Base-by-base conservation (phyloP, 106 monocot species). In the Hemerocallis citrina region DNA sequence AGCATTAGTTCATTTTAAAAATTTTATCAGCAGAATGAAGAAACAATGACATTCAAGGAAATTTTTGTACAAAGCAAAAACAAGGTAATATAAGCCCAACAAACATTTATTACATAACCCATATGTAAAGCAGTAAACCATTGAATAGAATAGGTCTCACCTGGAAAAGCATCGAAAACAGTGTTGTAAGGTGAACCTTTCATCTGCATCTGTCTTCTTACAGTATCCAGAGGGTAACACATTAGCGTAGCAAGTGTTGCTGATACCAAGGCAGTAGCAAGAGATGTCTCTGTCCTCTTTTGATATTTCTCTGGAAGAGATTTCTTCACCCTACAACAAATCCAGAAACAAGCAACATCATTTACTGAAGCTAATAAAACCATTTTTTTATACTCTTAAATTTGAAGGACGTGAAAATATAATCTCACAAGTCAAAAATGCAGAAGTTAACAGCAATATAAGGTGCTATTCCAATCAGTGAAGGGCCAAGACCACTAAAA, bases 181-280 rank as follows among this genome's bases (percentile, higher is more conserved):
- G 70, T 86, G 38, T 79, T 72, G 74, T 81, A 96, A 23, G 95
- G 95, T 43, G 95, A 76, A 35, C 81, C 83, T 72, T 67, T 96
- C 95, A 96, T 96, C 59, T 96, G 95, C 95, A 96, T 96, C 60
- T 96, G 95, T 59, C 95, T 86, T 59, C 95, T 86, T 43, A 96
- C 80, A 54, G 95, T 96, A 59, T 96, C 95, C 63, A 96, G 69
- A 42, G 95, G 95, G 69, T 96, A 96, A 39, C 95, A 90, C 81
- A 79, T 90, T 23, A 90, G 63, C 35, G 95, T 96, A 38, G 95
- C 95, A 37, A 90, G 65, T 55, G 95, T 90, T 58, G 95, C 86
- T 29, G 95, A 96, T 8, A 87, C 63, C 59, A 96, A 59, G 23
- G 86, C 95, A 51, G 95, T 86, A 34, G 61, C 77, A 61, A 96